phyloP scores from a whole-genome alignment of 2,329 filamentous ascomycete genomes.

The Aspergillus thermomutatus region DNA sequence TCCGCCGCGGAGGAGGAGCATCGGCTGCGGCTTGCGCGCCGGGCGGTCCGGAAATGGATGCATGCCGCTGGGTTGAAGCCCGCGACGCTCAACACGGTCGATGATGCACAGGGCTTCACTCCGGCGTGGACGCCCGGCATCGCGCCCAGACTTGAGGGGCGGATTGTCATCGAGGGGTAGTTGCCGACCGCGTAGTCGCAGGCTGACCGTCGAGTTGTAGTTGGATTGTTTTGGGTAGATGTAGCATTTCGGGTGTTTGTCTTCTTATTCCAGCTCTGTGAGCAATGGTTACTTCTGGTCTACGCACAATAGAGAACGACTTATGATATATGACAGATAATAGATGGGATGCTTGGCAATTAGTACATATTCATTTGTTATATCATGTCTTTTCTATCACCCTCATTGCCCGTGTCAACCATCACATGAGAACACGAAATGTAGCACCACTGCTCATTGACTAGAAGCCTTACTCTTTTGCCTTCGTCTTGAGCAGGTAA shows the following conservation, averaged over 20 bases:
- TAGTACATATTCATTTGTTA: background rate
- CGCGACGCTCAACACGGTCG: conserved; percentile 44
- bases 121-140: conserved; percentile 78
- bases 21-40: conserved; percentile 63
- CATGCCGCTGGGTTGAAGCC: conserved; percentile 60
- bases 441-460: background rate
- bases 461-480: background rate
- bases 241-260: background rate
- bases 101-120: conserved; percentile 58
- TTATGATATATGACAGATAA: background rate
- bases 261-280: background rate
- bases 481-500: conserved; percentile 15
- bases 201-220: background rate
- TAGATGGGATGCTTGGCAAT: background rate
- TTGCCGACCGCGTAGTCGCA: background rate
- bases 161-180: conserved; percentile 51
- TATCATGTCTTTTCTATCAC: too few species aligned
- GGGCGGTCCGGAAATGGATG: conserved; percentile 71
- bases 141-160: conserved; percentile 71
- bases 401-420: too few species aligned
- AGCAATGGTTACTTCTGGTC: background rate
- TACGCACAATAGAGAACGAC: background rate
- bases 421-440: background rate
- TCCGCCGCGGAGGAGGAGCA: conserved; percentile 50
- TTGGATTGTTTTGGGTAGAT: background rate